These are phyloP conservation scores for Sextonia rubra DNA, from an alignment of 164 flowering plant genomes.

Conservation along the genomic window DNA sequence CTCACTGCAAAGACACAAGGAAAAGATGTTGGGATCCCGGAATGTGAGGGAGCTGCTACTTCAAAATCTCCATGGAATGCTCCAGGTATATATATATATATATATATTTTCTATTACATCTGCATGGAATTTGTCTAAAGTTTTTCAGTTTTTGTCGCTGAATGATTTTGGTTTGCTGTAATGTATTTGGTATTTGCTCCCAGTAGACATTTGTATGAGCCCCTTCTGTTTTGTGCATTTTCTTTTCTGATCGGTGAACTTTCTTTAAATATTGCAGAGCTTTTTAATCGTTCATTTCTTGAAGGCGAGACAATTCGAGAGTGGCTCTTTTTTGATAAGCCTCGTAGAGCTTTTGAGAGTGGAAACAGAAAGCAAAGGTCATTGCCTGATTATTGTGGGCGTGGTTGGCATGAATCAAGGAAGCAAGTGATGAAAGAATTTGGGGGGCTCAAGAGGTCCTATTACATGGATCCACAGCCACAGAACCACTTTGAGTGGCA, in stretches of 20 bases:
- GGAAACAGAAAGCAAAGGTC: conserved; percentile 97
- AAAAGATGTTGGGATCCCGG: conserved; percentile 93
- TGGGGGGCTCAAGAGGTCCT: conserved; percentile 91
- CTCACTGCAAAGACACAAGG: conserved; percentile 81
- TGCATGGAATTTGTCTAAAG: background rate
- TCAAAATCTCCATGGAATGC: conserved; percentile 99
- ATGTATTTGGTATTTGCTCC: background rate
- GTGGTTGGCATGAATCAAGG: conserved; percentile 99
- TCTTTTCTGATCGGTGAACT: conserved; percentile 7
- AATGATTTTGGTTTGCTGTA: background rate
- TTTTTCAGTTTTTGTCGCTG: background rate
- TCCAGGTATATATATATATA: too few species aligned
- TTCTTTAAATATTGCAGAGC: conserved; percentile 50
- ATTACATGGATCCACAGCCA: conserved; percentile 99
- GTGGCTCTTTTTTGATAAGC: conserved; percentile 99
- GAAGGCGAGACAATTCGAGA: conserved; percentile 93
- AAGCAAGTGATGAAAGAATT: conserved; percentile 91
- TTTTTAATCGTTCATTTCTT: conserved; percentile 78
- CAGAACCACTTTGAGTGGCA: conserved; percentile 79
- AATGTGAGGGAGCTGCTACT: conserved; percentile 99
- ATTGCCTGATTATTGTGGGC: conserved; percentile 92
- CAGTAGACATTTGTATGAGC: background rate
- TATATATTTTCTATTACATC: conserved; percentile 9
- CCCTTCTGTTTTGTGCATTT: background rate
- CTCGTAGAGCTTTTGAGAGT: conserved; percentile 96